Base-by-base conservation (phyloP, 2,329 filamentous ascomycete species). In the Cladophialophora carrionii region DNA sequence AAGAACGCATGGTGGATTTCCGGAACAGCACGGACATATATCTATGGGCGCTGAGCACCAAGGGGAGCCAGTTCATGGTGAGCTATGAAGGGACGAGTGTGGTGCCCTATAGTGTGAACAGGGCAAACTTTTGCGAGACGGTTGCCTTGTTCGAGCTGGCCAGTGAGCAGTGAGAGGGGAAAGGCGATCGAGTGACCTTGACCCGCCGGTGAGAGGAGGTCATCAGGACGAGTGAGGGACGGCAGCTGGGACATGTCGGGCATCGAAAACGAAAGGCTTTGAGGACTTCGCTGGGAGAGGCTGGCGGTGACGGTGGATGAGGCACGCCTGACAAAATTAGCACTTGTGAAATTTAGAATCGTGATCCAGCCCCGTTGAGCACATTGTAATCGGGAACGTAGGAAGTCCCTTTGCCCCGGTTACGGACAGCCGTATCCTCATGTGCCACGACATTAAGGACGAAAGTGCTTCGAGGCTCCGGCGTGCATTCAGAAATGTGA, bases 1-100 rank as follows among this genome's bases (percentile, higher is more conserved):
- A 71, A 62, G 58, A 71, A 43, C 55, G 68, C 2, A 70, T 70
- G 69, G 66, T 70, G n/a, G 63, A 70, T 54, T 65, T 71, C 43
- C 31, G 57, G 22, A 70, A 71, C 53, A 65, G 37, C 26, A 65
- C 65, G 4, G 66, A 71, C 24, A 63, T 71, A 24, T 71, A 69
- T 43, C 60, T 71, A 6, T 71, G 69, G 69, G 69, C 63, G 3
- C 46, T 71, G 37, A 70, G 64, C 32, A 71, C 69, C 10, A 71
- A 71, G 57, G 69, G 69, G 3, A 62, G 56, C 10, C 63, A 68
- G 62, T 70, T 62, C 62, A 70, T 71, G 68, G 64, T 71, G 41
- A 65, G 62, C 24, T 70, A 68, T 41, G 68, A 70, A 48, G 68
- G 68, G 4, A 68, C 64, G 12, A 57, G 60, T 60, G 56, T 71